phyloP scores from a whole-genome alignment of 73 alveolate genomes.

The Paramecium sonneborni region DNA sequence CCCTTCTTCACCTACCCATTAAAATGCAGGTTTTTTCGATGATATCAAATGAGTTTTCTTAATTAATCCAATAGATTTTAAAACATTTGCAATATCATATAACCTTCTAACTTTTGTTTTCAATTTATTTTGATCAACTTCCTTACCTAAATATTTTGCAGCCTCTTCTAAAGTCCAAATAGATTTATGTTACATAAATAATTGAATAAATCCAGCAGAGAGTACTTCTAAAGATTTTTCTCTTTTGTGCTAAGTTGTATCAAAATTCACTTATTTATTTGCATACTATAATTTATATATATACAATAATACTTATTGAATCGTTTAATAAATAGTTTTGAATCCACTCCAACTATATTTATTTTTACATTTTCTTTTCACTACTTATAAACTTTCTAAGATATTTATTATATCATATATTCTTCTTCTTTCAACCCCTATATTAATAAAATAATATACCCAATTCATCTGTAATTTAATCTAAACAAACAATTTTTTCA shows the following conservation, averaged over 20 bases:
- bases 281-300: constrained; percentile 7
- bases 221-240: constrained; percentile 81
- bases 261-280: neutral
- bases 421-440: constrained; percentile 80
- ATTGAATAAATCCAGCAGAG: constrained; percentile 71
- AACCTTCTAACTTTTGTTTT: constrained; percentile 83
- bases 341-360: constrained; percentile 84
- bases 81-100: constrained; percentile 86
- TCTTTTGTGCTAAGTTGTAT: constrained; percentile 61
- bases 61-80: constrained; percentile 76
- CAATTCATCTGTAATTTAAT: constrained; percentile 71
- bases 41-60: constrained; percentile 69
- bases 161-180: constrained; percentile 86
- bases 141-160: constrained; percentile 72
- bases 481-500: constrained; percentile 68
- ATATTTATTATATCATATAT: constrained; percentile 85
- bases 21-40: constrained; percentile 82
- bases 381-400: constrained; percentile 77
- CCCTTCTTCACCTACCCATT: constrained; percentile 83
- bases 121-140: constrained; percentile 71
- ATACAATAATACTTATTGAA: neutral
- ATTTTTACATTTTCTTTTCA: constrained; percentile 78
- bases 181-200: constrained; percentile 69
- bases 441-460: neutral
- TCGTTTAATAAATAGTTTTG: constrained; percentile 57